These are phyloP conservation scores for Phytophthora vignae DNA, from an alignment of 352 stramenopile species.

Conservation along the genomic window DNA sequence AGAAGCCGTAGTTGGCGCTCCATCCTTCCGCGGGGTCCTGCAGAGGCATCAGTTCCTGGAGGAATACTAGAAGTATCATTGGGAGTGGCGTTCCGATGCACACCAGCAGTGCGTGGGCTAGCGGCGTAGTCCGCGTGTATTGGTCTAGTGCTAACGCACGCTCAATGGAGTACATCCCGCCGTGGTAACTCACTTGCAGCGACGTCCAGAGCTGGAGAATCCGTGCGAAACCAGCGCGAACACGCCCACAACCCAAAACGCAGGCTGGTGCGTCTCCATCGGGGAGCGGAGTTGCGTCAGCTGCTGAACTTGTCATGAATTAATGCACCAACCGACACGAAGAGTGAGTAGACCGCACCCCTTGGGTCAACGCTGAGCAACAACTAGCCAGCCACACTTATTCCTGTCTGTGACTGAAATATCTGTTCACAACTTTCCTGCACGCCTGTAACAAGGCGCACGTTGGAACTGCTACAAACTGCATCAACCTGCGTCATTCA, in stretches of 20 bases:
- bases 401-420: background rate
- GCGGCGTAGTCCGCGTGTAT: slow-evolving; percentile 17
- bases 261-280: background rate
- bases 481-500: background rate
- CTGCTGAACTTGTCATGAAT: background rate
- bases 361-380: background rate
- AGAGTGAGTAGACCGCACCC: too few species aligned
- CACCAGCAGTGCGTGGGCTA: slow-evolving; percentile 16
- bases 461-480: too few species aligned
- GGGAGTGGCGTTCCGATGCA: slow-evolving; percentile 24
- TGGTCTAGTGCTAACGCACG: slow-evolving; percentile 12
- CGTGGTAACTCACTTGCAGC: slow-evolving; percentile 26
- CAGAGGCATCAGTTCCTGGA: slow-evolving; percentile 25
- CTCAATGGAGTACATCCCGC: slow-evolving; percentile 33
- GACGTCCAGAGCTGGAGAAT: slow-evolving; percentile 17
- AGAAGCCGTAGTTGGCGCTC: slow-evolving; percentile 28
- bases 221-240: background rate
- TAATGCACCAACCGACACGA: background rate
- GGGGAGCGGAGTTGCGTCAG: background rate
- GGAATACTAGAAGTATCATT: slow-evolving; percentile 8
- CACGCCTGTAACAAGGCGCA: too few species aligned
- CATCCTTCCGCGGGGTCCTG: slow-evolving; percentile 20
- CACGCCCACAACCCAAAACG: background rate
- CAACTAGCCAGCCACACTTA: too few species aligned
- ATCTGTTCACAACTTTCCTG: background rate